These are phyloP conservation scores for Rhodotorula mucilaginosa DNA, from an alignment of 1,284 basidiomycete genomes.

Conservation along the genomic window DNA sequence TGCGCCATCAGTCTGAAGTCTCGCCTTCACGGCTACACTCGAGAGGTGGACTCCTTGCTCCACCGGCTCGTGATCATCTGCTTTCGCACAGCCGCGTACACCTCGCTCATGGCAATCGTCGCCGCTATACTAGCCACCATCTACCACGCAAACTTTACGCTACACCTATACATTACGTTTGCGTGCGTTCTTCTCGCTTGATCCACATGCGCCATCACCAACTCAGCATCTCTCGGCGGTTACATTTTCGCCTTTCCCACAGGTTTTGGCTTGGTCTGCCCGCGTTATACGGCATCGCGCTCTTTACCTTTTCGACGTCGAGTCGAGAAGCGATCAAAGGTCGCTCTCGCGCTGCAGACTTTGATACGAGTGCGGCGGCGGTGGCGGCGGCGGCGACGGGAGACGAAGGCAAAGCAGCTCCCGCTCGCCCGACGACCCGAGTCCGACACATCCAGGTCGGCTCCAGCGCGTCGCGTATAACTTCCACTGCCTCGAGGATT, in stretches of 20 bases:
- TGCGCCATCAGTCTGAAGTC: neutral
- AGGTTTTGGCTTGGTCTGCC: neutral
- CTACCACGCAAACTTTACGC: neutral
- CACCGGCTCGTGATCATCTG: neutral
- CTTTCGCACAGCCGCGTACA: neutral
- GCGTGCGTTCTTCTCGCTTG: neutral
- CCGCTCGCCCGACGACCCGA: no score
- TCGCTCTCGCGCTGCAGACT: neutral
- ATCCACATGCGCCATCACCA: no score
- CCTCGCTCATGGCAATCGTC: neutral
- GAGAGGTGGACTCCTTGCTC: neutral
- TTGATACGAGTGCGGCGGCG: neutral
- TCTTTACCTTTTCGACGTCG: neutral
- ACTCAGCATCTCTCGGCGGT: no score
- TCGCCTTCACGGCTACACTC: neutral
- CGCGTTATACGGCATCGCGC: neutral
- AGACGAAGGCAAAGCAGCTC: no score
- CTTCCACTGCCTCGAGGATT: neutral
- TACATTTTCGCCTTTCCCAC: no score
- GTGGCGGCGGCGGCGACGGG: neutral
- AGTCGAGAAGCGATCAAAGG: neutral
- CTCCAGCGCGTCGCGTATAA: no score
- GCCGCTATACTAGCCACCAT: neutral
- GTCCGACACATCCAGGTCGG: no score
- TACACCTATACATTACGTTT: neutral